These are phyloP conservation scores for Ustilago crameri DNA, from an alignment of 1,284 basidiomycete species.

Conservation along the genomic window DNA sequence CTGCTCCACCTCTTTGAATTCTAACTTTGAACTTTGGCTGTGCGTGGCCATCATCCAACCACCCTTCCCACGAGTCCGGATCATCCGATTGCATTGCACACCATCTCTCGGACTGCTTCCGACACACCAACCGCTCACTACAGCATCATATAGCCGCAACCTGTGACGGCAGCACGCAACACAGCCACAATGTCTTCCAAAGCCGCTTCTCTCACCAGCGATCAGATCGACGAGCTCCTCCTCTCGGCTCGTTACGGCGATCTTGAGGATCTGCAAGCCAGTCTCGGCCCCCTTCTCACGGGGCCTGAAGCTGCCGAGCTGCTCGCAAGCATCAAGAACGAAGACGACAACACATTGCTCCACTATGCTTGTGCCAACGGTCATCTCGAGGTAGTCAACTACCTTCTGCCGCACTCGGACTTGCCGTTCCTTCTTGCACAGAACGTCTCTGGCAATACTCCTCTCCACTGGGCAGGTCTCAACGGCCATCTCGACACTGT, in stretches of 20 bases:
- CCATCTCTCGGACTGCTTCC: neutral
- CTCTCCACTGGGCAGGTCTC: constrained; percentile 67
- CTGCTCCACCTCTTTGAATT: too few relatives aligned
- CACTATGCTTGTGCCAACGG: constrained; percentile 66
- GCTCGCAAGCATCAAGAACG: constrained; percentile 44
- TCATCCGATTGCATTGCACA: neutral
- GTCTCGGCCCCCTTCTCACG: constrained; percentile 30
- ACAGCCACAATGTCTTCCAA: constrained; percentile 24
- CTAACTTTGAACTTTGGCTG: too few relatives aligned
- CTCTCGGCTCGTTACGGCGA: constrained; percentile 64
- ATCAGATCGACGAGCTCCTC: constrained; percentile 64
- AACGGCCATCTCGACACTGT: constrained; percentile 63
- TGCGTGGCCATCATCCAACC: neutral
- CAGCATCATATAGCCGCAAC: too few relatives aligned
- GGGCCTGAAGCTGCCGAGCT: constrained; percentile 5
- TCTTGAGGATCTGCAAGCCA: constrained; percentile 46
- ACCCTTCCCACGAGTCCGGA: neutral
- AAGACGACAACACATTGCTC: constrained; percentile 56
- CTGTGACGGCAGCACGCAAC: too few relatives aligned
- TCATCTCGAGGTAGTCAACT: constrained; percentile 46
- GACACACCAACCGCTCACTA: neutral
- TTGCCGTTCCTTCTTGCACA: constrained; percentile 49
- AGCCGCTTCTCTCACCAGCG: constrained; percentile 32
- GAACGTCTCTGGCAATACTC: constrained; percentile 64
- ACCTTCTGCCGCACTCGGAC: constrained; percentile 43